A percentile compares a stretch with the other conserved stretches of the same genome.
phyloP scores from a whole-genome alignment of 257 asterid species.

The Dorcoceras hygrometricum region DNA sequence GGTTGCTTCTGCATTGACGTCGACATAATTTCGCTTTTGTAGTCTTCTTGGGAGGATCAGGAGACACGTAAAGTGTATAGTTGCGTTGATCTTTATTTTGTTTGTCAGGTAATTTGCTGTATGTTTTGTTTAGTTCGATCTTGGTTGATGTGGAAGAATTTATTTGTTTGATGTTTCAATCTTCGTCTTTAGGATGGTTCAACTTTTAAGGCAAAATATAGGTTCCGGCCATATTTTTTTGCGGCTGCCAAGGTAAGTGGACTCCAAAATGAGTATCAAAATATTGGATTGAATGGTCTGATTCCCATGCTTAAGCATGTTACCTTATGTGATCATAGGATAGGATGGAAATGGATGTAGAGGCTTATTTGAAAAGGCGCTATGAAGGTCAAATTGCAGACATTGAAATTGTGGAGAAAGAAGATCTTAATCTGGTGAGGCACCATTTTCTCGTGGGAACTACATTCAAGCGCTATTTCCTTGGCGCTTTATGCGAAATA shows the following conservation, averaged over 20 bases:
- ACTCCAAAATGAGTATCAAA: slow-evolving; percentile 3
- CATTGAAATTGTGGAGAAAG: slow-evolving; percentile 75
- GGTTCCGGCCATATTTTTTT: slow-evolving; percentile 91
- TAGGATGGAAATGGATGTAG: slow-evolving; percentile 94
- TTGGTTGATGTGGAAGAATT: slow-evolving; percentile 11
- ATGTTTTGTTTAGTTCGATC: neutral
- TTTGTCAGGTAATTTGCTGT: slow-evolving; percentile 69
- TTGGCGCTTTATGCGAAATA: slow-evolving; percentile 12
- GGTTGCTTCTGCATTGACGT: neutral
- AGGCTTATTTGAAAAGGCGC: slow-evolving; percentile 87
- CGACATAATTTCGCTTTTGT: slow-evolving; percentile 1
- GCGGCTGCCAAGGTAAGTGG: slow-evolving; percentile 80
- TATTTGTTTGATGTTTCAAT: slow-evolving; percentile 15
- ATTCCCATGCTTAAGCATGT: slow-evolving; percentile 9
- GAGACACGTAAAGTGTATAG: slow-evolving; percentile 81
- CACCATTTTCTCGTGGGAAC: neutral
- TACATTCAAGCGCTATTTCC: slow-evolving; percentile 1
- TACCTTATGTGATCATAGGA: slow-evolving; percentile 39
- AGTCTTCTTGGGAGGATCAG: slow-evolving; percentile 97
- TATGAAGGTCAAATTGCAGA: slow-evolving; percentile 93
- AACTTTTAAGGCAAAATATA: slow-evolving; percentile 77
- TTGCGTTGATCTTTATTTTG: slow-evolving; percentile 89
- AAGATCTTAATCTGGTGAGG: slow-evolving; percentile 90
- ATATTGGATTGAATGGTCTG: neutral
- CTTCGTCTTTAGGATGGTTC: slow-evolving; percentile 83